A percentile compares a stretch with the other conserved stretches of the same genome.
phyloP scores from a whole-genome alignment of 129 eudicot species.

The Flaveria robusta region DNA sequence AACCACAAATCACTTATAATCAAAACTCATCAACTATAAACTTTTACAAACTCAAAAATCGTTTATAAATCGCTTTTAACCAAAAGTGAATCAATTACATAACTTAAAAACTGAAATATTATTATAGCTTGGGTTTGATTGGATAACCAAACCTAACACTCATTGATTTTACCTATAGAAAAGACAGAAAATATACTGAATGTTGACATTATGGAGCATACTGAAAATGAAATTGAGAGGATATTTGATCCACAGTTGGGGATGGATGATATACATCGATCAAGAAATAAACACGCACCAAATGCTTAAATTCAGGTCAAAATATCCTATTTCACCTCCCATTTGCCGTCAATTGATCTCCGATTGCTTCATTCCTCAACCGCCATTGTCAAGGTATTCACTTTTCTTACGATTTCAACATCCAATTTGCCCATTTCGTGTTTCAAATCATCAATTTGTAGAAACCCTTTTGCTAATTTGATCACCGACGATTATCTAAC shows the following conservation, averaged over 20 bases:
- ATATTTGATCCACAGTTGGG: constrained; percentile 27
- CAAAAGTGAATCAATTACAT: too few relatives aligned
- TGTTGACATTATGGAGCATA: constrained; percentile 2
- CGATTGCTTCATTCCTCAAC: constrained; percentile 40
- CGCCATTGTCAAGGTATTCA: constrained; percentile 44
- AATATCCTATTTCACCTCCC: constrained; percentile 20
- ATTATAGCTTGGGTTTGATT: too few relatives aligned
- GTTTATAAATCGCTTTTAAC: too few relatives aligned
- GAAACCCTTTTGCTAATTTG: not conserved
- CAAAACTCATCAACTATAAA: too few relatives aligned
- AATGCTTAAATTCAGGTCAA: constrained; percentile 23
- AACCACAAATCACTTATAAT: too few relatives aligned
- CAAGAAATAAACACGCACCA: constrained; percentile 8
- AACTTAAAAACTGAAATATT: too few relatives aligned
- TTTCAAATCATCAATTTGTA: too few relatives aligned
- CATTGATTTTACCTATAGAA: too few relatives aligned
- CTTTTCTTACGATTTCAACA: not conserved
- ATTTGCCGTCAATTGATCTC: constrained; percentile 35
- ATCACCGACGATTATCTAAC: not conserved
- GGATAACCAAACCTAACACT: too few relatives aligned
- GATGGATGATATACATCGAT: constrained; percentile 23
- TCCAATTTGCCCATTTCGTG: not conserved
- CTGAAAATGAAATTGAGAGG: constrained; percentile 1
- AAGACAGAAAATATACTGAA: constrained; percentile 15
- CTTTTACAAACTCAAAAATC: too few relatives aligned